Percentiles rank a stretch among this genome's conserved stretches.
Evolutionary conservation across 2,329 filamentous ascomycete genomes (phyloP).

Genomic region (Mariannaea sp.): DNA sequence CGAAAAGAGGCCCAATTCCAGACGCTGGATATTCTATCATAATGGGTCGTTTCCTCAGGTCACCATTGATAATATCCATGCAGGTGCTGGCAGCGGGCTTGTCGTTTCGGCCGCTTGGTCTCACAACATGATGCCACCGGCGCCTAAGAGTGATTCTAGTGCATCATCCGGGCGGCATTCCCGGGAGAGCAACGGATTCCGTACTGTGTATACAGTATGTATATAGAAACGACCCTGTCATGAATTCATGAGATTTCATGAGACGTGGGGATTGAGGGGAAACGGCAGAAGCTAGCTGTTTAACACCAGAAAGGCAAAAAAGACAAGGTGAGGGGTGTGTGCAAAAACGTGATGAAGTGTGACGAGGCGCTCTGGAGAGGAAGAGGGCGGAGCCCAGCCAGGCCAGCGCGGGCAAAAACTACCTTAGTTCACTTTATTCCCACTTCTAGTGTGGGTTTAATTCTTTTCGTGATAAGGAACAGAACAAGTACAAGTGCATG

Average conservation of each 20-base stretch:
- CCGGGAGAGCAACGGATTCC: no score
- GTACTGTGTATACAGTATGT: no score
- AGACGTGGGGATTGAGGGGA: background rate
- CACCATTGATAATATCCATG: no score
- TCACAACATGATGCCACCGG: constrained; percentile 15
- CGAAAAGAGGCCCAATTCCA: constrained; percentile 1
- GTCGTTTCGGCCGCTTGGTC: background rate
- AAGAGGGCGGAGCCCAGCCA: constrained; percentile 3
- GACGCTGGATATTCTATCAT: constrained; percentile 8
- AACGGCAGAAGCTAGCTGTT: background rate
- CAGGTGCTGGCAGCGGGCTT: constrained; percentile 8
- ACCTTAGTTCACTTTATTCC: background rate
- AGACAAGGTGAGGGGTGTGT: background rate
- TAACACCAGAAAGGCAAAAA: no score
- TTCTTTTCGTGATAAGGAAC: background rate
- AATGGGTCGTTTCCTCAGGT: constrained; percentile 3
- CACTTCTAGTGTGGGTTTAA: constrained; percentile 1
- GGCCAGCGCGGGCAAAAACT: constrained; percentile 3
- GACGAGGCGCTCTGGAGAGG: background rate
- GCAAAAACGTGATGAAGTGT: constrained; percentile 1
- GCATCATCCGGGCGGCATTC: background rate
- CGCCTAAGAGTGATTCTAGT: constrained; percentile 1
- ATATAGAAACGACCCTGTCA: background rate
- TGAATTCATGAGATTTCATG: background rate
- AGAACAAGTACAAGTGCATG: constrained; percentile 6